These are phyloP conservation scores for Cutaneotrichosporon sp. DNA, from an alignment of 1,284 basidiomycete genomes.

Conservation along the genomic window DNA sequence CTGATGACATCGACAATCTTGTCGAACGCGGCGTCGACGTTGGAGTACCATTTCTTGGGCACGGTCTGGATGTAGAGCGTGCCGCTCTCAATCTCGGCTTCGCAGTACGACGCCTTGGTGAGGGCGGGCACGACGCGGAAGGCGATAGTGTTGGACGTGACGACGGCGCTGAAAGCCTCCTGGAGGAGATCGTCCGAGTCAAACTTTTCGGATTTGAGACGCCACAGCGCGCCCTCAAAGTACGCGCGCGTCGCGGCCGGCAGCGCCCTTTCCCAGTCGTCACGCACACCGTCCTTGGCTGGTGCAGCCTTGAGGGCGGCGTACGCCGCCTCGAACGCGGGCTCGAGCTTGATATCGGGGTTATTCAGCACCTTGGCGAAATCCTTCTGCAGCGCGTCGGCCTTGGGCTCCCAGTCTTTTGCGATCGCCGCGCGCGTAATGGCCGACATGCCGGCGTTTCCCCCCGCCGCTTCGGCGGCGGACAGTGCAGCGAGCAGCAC, in stretches of 20 bases:
- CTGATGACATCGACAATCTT: background rate
- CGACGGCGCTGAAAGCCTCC: conserved; percentile 9
- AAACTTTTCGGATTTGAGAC: conserved; percentile 1
- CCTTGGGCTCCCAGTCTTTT: background rate
- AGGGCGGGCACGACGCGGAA: background rate
- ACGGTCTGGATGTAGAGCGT: conserved; percentile 1
- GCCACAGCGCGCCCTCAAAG: background rate
- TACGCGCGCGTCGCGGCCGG: background rate
- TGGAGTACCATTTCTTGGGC: background rate
- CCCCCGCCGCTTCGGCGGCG: background rate
- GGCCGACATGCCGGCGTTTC: background rate
- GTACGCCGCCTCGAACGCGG: background rate
- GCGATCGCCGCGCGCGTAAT: background rate
- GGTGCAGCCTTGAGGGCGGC: background rate
- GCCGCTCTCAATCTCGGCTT: conserved; percentile 3
- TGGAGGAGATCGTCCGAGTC: conserved; percentile 8
- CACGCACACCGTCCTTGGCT: background rate
- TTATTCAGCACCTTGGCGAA: background rate
- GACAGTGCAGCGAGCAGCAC: background rate
- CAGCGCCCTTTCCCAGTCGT: background rate
- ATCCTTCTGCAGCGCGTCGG: background rate
- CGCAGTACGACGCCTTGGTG: background rate
- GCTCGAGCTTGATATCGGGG: conserved; percentile 1
- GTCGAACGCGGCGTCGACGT: background rate
- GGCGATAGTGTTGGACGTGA: background rate